Percentiles rank a stretch among this genome's conserved stretches.
These are phyloP conservation scores for Coniochaeta sp. DNA, from an alignment of 2,329 filamentous ascomycete species.

Conservation along the genomic window DNA sequence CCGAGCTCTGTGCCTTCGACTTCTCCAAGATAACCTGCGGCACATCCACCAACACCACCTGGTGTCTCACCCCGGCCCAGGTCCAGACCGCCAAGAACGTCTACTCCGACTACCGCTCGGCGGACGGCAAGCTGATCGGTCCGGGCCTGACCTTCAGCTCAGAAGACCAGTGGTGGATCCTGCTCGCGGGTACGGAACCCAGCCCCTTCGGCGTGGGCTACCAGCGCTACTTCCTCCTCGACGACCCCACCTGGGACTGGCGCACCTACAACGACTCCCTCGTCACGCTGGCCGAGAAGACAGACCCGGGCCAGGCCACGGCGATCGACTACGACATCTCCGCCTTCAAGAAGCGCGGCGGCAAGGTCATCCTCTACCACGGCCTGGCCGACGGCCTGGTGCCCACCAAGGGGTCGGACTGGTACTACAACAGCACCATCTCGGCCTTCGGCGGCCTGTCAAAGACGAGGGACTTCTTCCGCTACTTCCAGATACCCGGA, in stretches of 20 bases:
- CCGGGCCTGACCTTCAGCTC: conserved; percentile 34
- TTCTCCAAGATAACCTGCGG: conserved; percentile 28
- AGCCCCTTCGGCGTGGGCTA: conserved; percentile 17
- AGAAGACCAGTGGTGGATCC: conserved; percentile 22
- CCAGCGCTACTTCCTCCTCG: conserved; percentile 17
- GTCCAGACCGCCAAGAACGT: conserved; percentile 21
- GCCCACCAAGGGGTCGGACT: conserved; percentile 18
- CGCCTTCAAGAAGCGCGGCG: conserved; percentile 22
- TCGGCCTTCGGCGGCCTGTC: conserved; percentile 11
- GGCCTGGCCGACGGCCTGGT: conserved; percentile 30
- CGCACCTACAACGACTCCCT: conserved; percentile 18
- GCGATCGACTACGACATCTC: conserved; percentile 19
- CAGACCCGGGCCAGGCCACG: conserved; percentile 20
- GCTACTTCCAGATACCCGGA: conserved; percentile 41
- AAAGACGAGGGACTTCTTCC: conserved; percentile 35
- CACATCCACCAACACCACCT: conserved; percentile 6
- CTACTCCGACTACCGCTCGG: conserved; percentile 19
- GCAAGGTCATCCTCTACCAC: conserved; percentile 34
- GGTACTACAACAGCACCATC: conserved; percentile 21
- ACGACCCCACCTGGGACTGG: conserved; percentile 21
- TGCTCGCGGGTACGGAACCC: conserved; percentile 12
- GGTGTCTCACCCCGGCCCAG: conserved; percentile 32
- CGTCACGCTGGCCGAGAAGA: conserved; percentile 13
- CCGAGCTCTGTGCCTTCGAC: conserved; percentile 31
- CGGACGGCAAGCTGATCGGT: conserved; percentile 15